A percentile compares a stretch with the other conserved stretches of the same genome.
These are phyloP conservation scores for Neurospora crassa DNA, from an alignment of 2,329 filamentous ascomycete genomes.

Conservation along the genomic window DNA sequence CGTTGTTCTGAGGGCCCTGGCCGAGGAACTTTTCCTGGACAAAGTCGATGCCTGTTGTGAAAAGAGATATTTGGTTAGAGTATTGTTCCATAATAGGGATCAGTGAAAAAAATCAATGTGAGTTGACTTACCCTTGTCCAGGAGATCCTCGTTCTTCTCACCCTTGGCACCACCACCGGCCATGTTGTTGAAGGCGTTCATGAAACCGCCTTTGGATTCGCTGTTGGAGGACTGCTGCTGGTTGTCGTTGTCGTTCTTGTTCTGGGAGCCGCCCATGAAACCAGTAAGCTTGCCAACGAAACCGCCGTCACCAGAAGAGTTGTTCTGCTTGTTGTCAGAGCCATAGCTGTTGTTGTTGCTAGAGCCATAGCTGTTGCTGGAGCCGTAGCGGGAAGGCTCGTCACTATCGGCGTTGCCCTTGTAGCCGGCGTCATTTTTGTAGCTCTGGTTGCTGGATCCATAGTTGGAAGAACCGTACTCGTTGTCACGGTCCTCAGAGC, in stretches of 20 bases:
- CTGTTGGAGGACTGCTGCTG: slow-evolving; percentile 20
- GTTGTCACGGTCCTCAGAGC: not conserved
- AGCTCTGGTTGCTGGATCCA: not conserved
- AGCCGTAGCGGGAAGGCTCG: not conserved
- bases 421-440: not conserved
- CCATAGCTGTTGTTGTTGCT: not conserved
- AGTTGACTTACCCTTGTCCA: slow-evolving; percentile 60
- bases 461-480: not conserved
- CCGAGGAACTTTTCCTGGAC: slow-evolving; percentile 68
- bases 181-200: slow-evolving; percentile 60
- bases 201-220: slow-evolving; percentile 31
- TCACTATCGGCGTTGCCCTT: not conserved
- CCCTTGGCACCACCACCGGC: slow-evolving; percentile 64
- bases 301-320: not conserved
- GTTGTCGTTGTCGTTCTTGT: slow-evolving; percentile 56
- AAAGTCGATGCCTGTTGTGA: slow-evolving; percentile 56
- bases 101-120: not conserved
- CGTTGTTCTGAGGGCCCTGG: slow-evolving; percentile 62
- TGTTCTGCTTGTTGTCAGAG: not conserved
- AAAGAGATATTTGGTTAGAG: not conserved
- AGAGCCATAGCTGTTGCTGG: not conserved
- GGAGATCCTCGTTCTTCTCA: slow-evolving; percentile 74
- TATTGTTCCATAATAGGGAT: not conserved
- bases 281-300: slow-evolving; percentile 33
- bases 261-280: slow-evolving; percentile 56